phyloP scores from a whole-genome alignment of 306 rosid genomes.

The Elaeagnus macrophylla region DNA sequence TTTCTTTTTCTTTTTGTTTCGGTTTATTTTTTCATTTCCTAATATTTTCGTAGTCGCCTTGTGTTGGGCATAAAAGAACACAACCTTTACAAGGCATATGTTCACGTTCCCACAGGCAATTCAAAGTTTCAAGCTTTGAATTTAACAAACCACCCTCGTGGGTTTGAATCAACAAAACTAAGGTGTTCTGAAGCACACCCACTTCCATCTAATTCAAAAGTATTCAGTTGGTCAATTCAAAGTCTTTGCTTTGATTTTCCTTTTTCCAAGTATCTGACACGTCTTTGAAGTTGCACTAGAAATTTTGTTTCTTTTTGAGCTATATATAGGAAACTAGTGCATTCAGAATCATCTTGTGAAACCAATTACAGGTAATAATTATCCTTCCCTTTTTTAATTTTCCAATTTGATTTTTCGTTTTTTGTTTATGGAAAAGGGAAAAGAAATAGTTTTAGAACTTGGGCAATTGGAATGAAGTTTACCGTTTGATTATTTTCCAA shows the following conservation, averaged over 20 bases:
- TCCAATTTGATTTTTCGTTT: too few species aligned
- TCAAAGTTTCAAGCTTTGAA: slow-evolving; percentile 42
- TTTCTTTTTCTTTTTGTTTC: too few species aligned
- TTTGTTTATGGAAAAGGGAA: too few species aligned
- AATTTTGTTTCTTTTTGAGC: background rate
- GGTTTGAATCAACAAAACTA: slow-evolving; percentile 26
- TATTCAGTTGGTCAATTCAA: background rate
- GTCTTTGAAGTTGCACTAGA: slow-evolving; percentile 23
- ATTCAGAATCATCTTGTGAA: background rate
- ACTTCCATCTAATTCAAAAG: slow-evolving; percentile 14
- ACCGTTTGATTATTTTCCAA: too few species aligned
- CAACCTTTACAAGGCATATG: too few species aligned
- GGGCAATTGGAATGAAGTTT: too few species aligned
- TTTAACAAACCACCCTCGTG: slow-evolving; percentile 43
- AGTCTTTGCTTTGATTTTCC: background rate
- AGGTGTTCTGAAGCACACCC: slow-evolving; percentile 10
- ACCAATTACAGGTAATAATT: too few species aligned
- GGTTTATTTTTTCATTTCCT: too few species aligned
- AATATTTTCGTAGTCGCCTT: too few species aligned
- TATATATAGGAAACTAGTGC: background rate
- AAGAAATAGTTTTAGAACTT: too few species aligned
- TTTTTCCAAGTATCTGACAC: slow-evolving; percentile 34
- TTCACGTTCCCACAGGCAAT: slow-evolving; percentile 1
- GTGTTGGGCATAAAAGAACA: too few species aligned
- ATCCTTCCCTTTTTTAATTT: too few species aligned